phyloP scores from a whole-genome alignment of 2,329 filamentous ascomycete genomes.

The Gyromitra esculenta region DNA sequence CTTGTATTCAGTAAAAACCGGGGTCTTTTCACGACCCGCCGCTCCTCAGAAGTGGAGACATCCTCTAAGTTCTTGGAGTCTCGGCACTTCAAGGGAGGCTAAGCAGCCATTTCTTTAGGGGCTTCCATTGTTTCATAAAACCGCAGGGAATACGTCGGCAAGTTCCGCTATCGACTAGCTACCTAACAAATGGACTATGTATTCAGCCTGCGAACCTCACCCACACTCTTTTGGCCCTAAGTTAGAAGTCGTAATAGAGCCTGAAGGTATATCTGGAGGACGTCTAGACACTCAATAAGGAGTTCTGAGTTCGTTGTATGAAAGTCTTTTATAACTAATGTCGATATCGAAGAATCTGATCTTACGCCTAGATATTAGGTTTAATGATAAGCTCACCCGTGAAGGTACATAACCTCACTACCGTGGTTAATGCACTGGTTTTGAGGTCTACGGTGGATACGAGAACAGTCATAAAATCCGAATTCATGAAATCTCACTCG shows the following conservation, averaged over 20 bases:
- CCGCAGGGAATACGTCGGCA: not conserved
- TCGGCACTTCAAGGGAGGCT: not conserved
- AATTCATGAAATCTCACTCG: constrained; percentile 7
- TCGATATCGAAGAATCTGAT: not conserved
- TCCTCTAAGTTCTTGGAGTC: not conserved
- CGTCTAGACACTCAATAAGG: constrained; percentile 18
- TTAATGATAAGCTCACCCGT: not conserved
- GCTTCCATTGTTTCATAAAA: not conserved
- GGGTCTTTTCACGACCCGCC: not conserved
- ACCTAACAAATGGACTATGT: not conserved
- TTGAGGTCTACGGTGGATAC: not conserved
- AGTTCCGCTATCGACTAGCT: not conserved
- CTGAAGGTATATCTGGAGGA: not conserved
- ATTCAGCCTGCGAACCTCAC: constrained; percentile 6
- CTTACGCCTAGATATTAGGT: not conserved
- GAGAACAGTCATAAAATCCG: not conserved
- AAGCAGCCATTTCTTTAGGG: not conserved
- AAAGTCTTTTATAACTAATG: not conserved
- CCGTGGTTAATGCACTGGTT: not conserved
- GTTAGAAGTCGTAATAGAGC: not conserved
- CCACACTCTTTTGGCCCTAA: not conserved
- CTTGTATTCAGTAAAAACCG: not conserved
- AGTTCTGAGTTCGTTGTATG: not conserved
- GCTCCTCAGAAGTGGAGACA: not conserved
- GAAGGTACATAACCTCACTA: not conserved